Conservation (phyloP, 2,329 filamentous ascomycete species). For the Penicillium sp. region DNA sequence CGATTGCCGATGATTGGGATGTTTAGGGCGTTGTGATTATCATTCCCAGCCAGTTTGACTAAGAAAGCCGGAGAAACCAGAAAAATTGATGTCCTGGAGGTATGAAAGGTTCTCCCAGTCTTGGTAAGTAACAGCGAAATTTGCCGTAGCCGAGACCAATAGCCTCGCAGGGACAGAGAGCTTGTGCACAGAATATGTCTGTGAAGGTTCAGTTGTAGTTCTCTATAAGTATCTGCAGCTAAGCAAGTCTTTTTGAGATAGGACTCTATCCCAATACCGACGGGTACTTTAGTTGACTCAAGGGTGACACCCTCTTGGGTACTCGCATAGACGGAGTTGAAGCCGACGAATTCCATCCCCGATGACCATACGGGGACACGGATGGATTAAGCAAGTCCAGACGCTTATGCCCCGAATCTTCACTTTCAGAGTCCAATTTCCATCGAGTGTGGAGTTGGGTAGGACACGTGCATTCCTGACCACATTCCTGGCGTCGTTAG, state of each 20-base stretch:
- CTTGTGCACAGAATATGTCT: slow-evolving; percentile 65
- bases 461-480: slow-evolving; percentile 15
- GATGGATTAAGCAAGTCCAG: too few relatives aligned
- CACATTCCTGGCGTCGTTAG: slow-evolving; percentile 14
- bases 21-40: too few relatives aligned
- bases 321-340: too few relatives aligned
- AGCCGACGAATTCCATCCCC: too few relatives aligned
- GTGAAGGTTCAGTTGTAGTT: slow-evolving; percentile 60
- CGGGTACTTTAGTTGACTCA: too few relatives aligned
- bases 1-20: too few relatives aligned
- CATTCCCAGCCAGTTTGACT: slow-evolving; percentile 53
- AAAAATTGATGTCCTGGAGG: slow-evolving; percentile 60
- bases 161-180: slow-evolving; percentile 72
- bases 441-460: slow-evolving; percentile 2
- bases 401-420: too few relatives aligned
- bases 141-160: slow-evolving; percentile 69
- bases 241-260: slow-evolving; percentile 62
- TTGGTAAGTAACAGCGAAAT: slow-evolving; percentile 69
- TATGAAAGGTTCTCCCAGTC: slow-evolving; percentile 73
- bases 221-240: slow-evolving; percentile 54
- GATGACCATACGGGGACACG: too few relatives aligned
- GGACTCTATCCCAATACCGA: not conserved
- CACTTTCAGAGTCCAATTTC: not conserved
- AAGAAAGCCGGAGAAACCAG: slow-evolving; percentile 58
- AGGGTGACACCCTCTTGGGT: too few relatives aligned